These are phyloP conservation scores for Chaetothyriales sp. DNA, from an alignment of 2,329 filamentous ascomycete genomes.

Conservation along the genomic window DNA sequence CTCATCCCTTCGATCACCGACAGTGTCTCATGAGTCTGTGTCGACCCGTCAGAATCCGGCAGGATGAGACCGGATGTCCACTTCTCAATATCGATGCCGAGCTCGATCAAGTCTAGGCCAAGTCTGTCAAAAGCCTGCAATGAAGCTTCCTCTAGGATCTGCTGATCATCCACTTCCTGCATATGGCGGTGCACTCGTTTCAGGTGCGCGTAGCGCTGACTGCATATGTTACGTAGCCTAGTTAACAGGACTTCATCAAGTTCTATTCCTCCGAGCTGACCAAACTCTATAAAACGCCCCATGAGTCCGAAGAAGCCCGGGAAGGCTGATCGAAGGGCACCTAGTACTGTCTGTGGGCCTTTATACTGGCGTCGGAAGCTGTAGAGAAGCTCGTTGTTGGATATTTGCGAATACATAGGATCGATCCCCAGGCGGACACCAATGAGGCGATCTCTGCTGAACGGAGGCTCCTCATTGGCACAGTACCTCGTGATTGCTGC, in stretches of 20 bases:
- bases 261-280: neutral
- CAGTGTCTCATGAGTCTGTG: neutral
- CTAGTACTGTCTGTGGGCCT: neutral
- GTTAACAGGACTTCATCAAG: neutral
- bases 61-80: neutral
- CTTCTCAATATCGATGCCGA: neutral
- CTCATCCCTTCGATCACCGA: neutral
- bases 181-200: neutral
- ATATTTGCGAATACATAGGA: neutral
- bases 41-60: neutral
- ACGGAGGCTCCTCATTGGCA: slow-evolving; percentile 8
- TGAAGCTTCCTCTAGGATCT: neutral
- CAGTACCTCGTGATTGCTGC: slow-evolving; percentile 2
- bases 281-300: neutral
- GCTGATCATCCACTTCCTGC: neutral
- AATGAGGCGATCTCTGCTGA: slow-evolving; percentile 6
- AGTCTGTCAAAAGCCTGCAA: neutral
- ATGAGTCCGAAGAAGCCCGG: neutral
- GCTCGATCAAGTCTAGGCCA: neutral
- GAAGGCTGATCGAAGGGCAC: slow-evolving; percentile 1
- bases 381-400: neutral
- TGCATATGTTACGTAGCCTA: neutral
- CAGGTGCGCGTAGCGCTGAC: neutral
- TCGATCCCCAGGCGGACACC: slow-evolving; percentile 2
- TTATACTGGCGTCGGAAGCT: neutral